Evolutionary conservation across 2,329 filamentous ascomycete species (phyloP).

Genomic region (Verruconis gallopava): DNA sequence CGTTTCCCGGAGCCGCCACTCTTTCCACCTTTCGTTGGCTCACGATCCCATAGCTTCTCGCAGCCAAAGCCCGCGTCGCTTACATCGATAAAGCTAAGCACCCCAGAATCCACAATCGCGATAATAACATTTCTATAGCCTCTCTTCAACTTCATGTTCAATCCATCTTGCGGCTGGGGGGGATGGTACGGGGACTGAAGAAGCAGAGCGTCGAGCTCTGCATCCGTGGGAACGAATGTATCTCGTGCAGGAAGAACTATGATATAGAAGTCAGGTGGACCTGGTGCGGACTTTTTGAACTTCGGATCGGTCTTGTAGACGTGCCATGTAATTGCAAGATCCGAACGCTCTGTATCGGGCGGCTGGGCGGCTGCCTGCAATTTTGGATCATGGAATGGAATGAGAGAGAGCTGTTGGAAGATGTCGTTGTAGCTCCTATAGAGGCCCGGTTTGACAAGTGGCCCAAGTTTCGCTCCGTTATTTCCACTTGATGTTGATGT

Average conservation of each 20-base stretch:
- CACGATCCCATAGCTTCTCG: conserved; percentile 46
- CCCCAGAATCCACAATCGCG: conserved; percentile 77
- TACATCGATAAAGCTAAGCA: conserved; percentile 77
- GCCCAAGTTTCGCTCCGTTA: conserved; percentile 23
- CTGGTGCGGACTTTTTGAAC: conserved; percentile 71
- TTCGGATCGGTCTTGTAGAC: conserved; percentile 62
- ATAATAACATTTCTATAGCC: conserved; percentile 74
- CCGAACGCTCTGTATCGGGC: conserved; percentile 20
- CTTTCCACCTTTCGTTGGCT: conserved; percentile 7
- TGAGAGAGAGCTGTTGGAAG: conserved; percentile 61
- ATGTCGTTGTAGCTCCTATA: conserved; percentile 50
- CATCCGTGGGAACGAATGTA: conserved; percentile 57
- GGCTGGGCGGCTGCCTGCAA: conserved; percentile 18
- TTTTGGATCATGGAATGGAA: conserved; percentile 55
- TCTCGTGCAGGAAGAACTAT: conserved; percentile 52
- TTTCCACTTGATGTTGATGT: conserved; percentile 15
- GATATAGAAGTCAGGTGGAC: conserved; percentile 70
- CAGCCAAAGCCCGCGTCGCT: conserved; percentile 63
- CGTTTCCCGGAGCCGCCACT: conserved; percentile 6
- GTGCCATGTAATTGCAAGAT: conserved; percentile 62
- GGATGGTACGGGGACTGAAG: conserved; percentile 60
- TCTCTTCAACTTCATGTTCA: conserved; percentile 66
- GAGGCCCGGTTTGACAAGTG: conserved; percentile 39
- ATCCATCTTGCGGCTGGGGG: conserved; percentile 37
- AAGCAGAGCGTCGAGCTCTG: conserved; percentile 58